Conservation (phyloP, 306 rosid species). For the Coriaria nepalensis region DNA sequence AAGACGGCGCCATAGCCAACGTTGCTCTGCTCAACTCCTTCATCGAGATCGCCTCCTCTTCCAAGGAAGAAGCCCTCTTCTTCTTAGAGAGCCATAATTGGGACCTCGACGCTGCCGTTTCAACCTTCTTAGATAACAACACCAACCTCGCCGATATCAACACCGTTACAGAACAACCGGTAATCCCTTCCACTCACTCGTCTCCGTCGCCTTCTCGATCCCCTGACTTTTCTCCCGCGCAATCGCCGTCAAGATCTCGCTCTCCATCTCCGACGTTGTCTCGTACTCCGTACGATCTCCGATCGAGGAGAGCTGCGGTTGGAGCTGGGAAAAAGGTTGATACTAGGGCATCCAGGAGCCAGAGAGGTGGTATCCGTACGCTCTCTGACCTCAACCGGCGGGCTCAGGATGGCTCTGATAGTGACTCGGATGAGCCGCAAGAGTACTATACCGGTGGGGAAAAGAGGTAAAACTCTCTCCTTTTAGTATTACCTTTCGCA, state of each 20-base stretch:
- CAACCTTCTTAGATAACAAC: constrained; percentile 49
- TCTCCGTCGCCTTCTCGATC: constrained; percentile 16
- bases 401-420: constrained; percentile 26
- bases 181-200: constrained; percentile 2
- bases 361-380: constrained; percentile 35
- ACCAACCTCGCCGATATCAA: not conserved
- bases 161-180: constrained; percentile 2
- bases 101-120: constrained; percentile 87
- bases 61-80: constrained; percentile 65
- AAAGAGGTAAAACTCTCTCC: constrained; percentile 40
- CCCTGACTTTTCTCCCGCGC: constrained; percentile 17
- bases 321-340: constrained; percentile 14
- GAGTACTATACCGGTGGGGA: constrained; percentile 86
- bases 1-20: constrained; percentile 13
- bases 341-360: constrained; percentile 31
- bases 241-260: constrained; percentile 23
- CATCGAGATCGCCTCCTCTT: constrained; percentile 68
- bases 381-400: constrained; percentile 55
- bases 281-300: constrained; percentile 57
- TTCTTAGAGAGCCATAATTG: constrained; percentile 74
- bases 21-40: constrained; percentile 37
- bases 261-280: constrained; percentile 17
- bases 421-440: constrained; percentile 62
- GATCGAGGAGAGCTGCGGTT: constrained; percentile 38
- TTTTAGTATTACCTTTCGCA: not conserved